Conservation (phyloP, 441 rosid genomes). For the Kokia cookei region DNA sequence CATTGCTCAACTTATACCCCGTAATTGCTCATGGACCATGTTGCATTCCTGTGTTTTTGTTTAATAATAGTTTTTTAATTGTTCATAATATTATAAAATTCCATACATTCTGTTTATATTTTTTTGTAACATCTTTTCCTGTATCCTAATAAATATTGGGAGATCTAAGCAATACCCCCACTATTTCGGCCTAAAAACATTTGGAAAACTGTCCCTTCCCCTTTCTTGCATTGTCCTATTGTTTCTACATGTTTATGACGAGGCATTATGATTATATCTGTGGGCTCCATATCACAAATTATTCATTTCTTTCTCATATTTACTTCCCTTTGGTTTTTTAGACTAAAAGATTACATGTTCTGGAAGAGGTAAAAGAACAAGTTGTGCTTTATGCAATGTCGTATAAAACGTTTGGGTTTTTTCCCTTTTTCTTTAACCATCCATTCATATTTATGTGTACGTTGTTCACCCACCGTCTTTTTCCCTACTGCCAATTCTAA, state of each 20-base stretch:
- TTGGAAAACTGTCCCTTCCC: constrained; percentile 17
- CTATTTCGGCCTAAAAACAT: neutral
- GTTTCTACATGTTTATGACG: constrained; percentile 9
- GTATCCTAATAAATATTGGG: neutral
- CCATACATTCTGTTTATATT: neutral
- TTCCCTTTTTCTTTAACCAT: neutral
- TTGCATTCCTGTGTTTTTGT: neutral
- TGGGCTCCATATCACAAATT: neutral
- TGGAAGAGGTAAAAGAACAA: neutral
- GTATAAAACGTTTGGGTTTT: neutral
- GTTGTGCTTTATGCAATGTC: neutral
- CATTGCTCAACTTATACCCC: neutral
- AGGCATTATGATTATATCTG: constrained; percentile 7
- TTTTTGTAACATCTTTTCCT: neutral
- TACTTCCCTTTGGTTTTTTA: neutral
- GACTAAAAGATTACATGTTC: neutral
- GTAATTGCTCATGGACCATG: neutral
- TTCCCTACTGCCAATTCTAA: neutral
- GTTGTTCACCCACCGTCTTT: neutral
- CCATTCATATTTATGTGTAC: neutral
- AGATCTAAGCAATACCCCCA: neutral
- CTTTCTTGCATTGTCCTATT: constrained; percentile 11
- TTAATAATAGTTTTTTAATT: neutral
- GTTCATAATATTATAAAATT: neutral
- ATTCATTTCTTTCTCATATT: neutral